Evolutionary conservation across 805 yeast genomes (phyloP), one percentile per base, ranked within the genome.

Genomic region (Ogataea paradorogensis): DNA sequence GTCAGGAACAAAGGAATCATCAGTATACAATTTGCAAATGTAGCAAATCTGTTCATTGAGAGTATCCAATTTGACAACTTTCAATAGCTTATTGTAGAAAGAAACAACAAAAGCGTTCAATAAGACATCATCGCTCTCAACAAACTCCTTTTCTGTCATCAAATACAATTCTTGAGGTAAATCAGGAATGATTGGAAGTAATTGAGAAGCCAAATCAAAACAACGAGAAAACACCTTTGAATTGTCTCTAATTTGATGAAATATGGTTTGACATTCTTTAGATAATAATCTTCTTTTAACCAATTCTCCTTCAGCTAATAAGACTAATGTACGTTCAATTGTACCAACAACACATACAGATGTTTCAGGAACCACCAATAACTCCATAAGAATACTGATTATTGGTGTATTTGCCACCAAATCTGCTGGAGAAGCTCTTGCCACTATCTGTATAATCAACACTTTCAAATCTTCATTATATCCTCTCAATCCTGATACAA

Each of bases 401-500:
- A 65, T 38, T 4, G 58, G 52, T 0, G 67, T 56, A 33, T 58
- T 61, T 8, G 66, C 64, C 11, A 64, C 40, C n/a, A 61, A 26
- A 40, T 63, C 69, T 3, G 62, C 46, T 2, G 67, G 65, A 7
- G 51, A 45, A 4, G 64, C 58, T 24, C 47, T 50, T 4, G 42
- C 21, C 5, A 66, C 40, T 9, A 62, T 40, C 3, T 51, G 39
- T 10, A 61, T 49, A 21, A 58, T 51, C 9, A 57, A 47, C 2
- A 46, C 33, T 30, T 57, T 56, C 20, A 67, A 46, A 14, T 50
- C 49, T 10, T 57, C 53, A 20, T 53, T 44, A 10, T 51, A 51
- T 10, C 59, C 51, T 11, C 48, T 46, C 15, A 65, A 46, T 0
- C 65, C 70, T 18, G 58, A 55, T 1, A 53, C 25, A 9, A 67